Base-by-base conservation (phyloP, 805 yeast genomes). In the Lipomyces yamanashiensis region DNA sequence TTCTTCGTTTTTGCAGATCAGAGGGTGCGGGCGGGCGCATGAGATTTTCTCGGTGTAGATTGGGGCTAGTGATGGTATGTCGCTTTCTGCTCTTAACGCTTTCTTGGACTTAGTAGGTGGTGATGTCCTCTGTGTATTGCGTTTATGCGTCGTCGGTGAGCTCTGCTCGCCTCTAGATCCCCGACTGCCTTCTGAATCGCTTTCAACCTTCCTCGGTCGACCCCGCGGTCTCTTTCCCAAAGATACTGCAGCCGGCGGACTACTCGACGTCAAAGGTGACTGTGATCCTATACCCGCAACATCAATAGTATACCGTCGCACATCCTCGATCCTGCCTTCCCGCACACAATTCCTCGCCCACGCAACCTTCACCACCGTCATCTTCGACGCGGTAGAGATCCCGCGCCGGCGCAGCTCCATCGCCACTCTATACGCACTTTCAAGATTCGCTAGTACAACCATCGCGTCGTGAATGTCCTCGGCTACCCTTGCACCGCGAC, bases 1-100 rank as follows among this genome's bases (percentile, higher is more conserved):
- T 7, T 62, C 56, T 34, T 66, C 62, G 15, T 67, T 67, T 12
- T 36, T 33, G 48, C 66, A 60, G 13, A 40, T 33, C 12, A 63
- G 28, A 10, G 70, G 70, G 33, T 68, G 63, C 17, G 61, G 64
- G 7, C 70, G 59, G 23, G 48, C 44, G 21, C 70, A 67, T 6
- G 70, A 63, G 17, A 45, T 34, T 23, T 48, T 56, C 10, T 48
- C 44, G n/a, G 52, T 7, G 41, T 57, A 64, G 13, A 58, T 44
- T 41, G 33, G 54, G 36, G 59, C 67, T 9, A 59, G 61, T 2
- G 36, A 41, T 43, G 54, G 53, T 5, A 56, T 12, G 2, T 47
- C 53, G 40, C 48, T 36, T 8, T 37, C 54, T 10, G 36, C 37
- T 4, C 48, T 36, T 7, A 23, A 23, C 7, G 33, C 17, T 15